Evolutionary conservation across 805 yeast genomes (phyloP), one percentile per base, ranked within the genome.

Genomic region (Babjeviella inositovora): DNA sequence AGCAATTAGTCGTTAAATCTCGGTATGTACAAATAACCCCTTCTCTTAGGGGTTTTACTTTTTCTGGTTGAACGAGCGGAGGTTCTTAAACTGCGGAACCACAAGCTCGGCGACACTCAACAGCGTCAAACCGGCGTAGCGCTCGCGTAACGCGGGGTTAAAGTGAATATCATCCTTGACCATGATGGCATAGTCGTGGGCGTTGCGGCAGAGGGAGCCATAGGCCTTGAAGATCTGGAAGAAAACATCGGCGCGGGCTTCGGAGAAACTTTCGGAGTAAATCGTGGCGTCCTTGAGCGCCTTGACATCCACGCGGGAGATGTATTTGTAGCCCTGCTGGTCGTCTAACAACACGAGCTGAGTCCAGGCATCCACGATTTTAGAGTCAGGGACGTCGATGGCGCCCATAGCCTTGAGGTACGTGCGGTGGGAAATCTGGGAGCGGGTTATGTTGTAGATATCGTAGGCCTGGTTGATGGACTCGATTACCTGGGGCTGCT

Each of bases 281-380:
- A 68, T 53, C 5, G 90, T 77, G 11, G 87, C 80, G 43, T 73
- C 84, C 50, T 85, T 67, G 28, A 79, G 45, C 3, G 87, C 76
- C 18, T 80, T 74, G 87, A 87, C 77, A 47, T 76, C 87, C 7
- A 90, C 87, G 41, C 69, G 70, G 5, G 87, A 84, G 34, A 77
- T 70, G 39, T 70, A 74, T 18, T 45, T 49, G 46, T 63, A 66
- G 7, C 70, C 69, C 23, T 55, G 58, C 21, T 45, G 47, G 16
- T 60, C 63, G 28, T 72, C 70, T 32, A 66, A 59, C 18, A 31
- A 27, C 17, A 47, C 27, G 13, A 48, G 33, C 20, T 45, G 45
- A 27, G 43, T 31, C 29, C 44, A 48, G 14, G 45, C 24, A 5
- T 26, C 37, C 30, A 69, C 43, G 29, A 81, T 72, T 27, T 67